A percentile compares a stretch with the other conserved stretches of the same genome.
phyloP scores from a whole-genome alignment of 768 basidiomycete species.

The Xerocomellus dryophilus region DNA sequence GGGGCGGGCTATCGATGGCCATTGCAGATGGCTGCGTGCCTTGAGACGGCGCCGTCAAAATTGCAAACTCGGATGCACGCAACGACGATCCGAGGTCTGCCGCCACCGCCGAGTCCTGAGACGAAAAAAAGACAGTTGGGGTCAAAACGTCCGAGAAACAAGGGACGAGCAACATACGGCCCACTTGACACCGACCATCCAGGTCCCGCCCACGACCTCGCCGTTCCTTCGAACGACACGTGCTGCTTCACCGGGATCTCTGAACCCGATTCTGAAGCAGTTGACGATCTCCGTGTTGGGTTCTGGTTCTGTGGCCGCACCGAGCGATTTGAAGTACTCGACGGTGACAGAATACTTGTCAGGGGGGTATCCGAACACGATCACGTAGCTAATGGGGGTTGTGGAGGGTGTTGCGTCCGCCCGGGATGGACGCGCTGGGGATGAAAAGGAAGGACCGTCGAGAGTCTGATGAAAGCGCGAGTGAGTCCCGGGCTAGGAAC shows the following conservation, averaged over 20 bases:
- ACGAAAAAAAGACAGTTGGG: neutral
- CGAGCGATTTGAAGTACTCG: constrained; percentile 74
- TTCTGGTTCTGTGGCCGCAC: constrained; percentile 66
- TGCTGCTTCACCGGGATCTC: constrained; percentile 67
- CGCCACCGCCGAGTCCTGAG: constrained; percentile 54
- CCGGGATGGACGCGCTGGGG: constrained; percentile 20
- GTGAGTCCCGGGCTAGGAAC: neutral
- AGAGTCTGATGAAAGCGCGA: constrained; percentile 5
- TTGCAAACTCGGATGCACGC: constrained; percentile 18
- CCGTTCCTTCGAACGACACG: constrained; percentile 82
- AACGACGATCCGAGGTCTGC: constrained; percentile 46
- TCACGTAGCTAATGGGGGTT: constrained; percentile 54
- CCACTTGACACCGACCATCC: constrained; percentile 88
- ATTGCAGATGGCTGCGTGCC: constrained; percentile 39
- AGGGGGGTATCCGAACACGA: constrained; percentile 87
- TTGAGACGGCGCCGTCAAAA: constrained; percentile 7
- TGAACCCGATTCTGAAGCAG: constrained; percentile 79
- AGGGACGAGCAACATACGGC: constrained; percentile 51
- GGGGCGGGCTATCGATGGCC: constrained; percentile 44
- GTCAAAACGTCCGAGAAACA: neutral
- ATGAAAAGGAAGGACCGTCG: constrained; percentile 16
- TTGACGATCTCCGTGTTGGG: constrained; percentile 67
- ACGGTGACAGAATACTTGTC: constrained; percentile 71
- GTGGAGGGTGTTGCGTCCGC: constrained; percentile 28
- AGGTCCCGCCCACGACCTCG: constrained; percentile 67